These are phyloP conservation scores for Penicillium psychrosexuale DNA, from an alignment of 2,329 filamentous ascomycete genomes.

Conservation along the genomic window DNA sequence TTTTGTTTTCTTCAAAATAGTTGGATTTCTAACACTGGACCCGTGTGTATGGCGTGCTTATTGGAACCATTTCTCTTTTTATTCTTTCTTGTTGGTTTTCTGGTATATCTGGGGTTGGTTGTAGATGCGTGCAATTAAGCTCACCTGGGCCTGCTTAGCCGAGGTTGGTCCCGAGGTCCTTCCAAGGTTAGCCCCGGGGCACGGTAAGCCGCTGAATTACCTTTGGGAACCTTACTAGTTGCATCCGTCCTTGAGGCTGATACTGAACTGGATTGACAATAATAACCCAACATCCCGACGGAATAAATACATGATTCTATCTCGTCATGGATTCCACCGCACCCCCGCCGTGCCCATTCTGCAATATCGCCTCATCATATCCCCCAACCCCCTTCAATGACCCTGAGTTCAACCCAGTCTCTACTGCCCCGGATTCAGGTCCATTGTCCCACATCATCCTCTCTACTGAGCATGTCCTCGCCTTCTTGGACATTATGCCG, in stretches of 20 bases:
- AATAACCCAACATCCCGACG: neutral
- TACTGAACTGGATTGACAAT: neutral
- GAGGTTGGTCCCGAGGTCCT: slow-evolving; percentile 7
- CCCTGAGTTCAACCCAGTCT: slow-evolving; percentile 23
- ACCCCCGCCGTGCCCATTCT: slow-evolving; percentile 53
- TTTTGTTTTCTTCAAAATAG: slow-evolving; percentile 18
- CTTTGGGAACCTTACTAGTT: neutral
- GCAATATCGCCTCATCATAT: slow-evolving; percentile 54
- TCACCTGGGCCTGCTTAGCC: slow-evolving; percentile 4
- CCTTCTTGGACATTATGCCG: slow-evolving; percentile 92
- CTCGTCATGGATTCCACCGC: slow-evolving; percentile 14
- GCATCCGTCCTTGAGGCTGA: neutral
- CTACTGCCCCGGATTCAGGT: slow-evolving; percentile 10
- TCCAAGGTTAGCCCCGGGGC: neutral
- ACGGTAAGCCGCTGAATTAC: neutral
- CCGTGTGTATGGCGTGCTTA: slow-evolving; percentile 15
- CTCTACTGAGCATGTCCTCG: slow-evolving; percentile 71
- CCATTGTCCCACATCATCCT: slow-evolving; percentile 60
- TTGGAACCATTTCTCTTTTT: slow-evolving; percentile 6
- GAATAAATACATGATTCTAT: neutral
- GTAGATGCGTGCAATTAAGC: slow-evolving; percentile 2
- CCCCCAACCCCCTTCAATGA: slow-evolving; percentile 36
- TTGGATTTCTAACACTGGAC: slow-evolving; percentile 16
- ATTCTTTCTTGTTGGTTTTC: neutral
- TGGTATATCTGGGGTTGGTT: neutral